Evolutionary conservation across 768 basidiomycete species (phyloP), one percentile per base, ranked within the genome.

Genomic region (Leucogyrophana mollusca): DNA sequence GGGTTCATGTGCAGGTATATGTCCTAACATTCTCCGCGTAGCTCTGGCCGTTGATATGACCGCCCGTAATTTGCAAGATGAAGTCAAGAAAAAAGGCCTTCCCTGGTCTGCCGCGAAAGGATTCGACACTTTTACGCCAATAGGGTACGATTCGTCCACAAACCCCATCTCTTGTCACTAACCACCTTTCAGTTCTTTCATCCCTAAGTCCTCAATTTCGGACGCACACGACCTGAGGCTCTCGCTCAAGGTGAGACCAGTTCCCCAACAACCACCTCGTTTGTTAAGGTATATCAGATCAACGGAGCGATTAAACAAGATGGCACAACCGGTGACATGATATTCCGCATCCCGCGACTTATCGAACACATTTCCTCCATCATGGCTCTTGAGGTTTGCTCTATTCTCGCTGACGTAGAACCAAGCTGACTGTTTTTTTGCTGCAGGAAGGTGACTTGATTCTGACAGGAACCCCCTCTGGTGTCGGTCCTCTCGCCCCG

Each of bases 31-130:
- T 46, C 37, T 40, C 24, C 40, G 50, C 49, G 13, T 23, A 96
- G 94, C 93, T 39, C 72, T 98, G 51, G 92, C 92, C 3, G 87
- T 97, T 44, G 95, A 98, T 61, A 89, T 97, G 86, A 98, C 96
- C 1, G 96, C 87, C 6, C 80, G 96, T 11, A 98, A 98, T 69
- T 70, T 97, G 60, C 96, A 99, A 65, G 89, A 96, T 45, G 83
- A 82, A 39, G 90, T 90, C 40, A 95, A 95, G 72, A 89, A 87
- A 59, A 85, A 83, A 40, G 92, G 96, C 9, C 76, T 98, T n/a
- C 96, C 96, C 1, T 99, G 96, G 96, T 83, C 86, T n/a, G 78
- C 94, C 9, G 90, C 86, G 2, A 98, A 99, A 66, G 95, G 95
- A 2, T 96, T 97, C 55, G 95, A 99, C 64, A 94, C 93, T 0